These are phyloP conservation scores for Diaporthe capsici DNA, from an alignment of 2,329 filamentous ascomycete species.

Conservation along the genomic window DNA sequence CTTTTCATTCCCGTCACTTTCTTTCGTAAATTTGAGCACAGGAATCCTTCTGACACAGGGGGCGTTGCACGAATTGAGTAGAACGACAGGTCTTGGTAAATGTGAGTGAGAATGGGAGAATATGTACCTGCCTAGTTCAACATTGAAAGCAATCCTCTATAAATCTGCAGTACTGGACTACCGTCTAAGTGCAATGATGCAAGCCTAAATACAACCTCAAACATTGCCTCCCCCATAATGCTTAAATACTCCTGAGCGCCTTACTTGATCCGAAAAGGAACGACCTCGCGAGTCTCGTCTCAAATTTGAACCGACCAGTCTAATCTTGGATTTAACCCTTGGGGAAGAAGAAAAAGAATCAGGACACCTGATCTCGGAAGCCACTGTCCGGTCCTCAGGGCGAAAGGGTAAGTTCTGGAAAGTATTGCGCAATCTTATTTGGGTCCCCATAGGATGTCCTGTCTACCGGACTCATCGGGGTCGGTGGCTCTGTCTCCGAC, in stretches of 20 bases:
- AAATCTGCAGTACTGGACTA: background rate
- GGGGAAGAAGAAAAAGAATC: background rate
- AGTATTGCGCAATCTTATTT: constrained; percentile 55
- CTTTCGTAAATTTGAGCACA: background rate
- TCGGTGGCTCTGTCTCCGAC: constrained; percentile 42
- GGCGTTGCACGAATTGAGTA: too few relatives aligned
- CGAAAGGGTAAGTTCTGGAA: constrained; percentile 52
- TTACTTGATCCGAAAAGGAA: constrained; percentile 12
- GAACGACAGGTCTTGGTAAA: background rate
- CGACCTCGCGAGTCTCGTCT: background rate
- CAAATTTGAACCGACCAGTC: background rate
- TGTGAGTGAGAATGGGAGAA: background rate
- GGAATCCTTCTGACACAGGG: background rate
- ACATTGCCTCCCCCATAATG: background rate
- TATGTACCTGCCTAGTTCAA: background rate
- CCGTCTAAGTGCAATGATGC: background rate
- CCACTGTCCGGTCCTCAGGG: constrained; percentile 33
- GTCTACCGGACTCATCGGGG: constrained; percentile 47
- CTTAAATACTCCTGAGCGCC: constrained; percentile 26
- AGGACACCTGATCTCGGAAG: background rate
- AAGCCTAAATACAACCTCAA: constrained; percentile 14
- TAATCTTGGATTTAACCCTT: background rate
- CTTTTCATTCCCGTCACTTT: background rate
- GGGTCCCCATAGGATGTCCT: constrained; percentile 55
- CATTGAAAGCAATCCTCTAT: background rate